These are phyloP conservation scores for Sclerospora graminicola DNA, from an alignment of 352 stramenopile species.

Conservation along the genomic window DNA sequence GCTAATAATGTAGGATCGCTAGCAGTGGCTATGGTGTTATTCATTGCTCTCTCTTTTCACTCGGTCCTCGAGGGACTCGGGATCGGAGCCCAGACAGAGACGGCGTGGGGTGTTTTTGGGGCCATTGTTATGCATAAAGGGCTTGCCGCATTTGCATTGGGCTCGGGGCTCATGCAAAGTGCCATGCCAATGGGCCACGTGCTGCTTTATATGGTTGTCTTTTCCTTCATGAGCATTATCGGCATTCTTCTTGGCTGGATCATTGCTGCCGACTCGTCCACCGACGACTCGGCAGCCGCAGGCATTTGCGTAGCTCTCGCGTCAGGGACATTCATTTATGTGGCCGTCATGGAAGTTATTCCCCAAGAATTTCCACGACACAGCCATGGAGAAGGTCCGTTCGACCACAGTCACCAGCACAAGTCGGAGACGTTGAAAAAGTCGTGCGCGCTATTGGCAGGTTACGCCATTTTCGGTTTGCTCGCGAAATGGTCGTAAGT, in stretches of 20 bases:
- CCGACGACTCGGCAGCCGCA: slow-evolving; percentile 37
- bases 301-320: slow-evolving; percentile 55
- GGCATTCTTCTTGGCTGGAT: slow-evolving; percentile 52
- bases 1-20: slow-evolving; percentile 19
- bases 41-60: slow-evolving; percentile 73
- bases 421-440: slow-evolving; percentile 24
- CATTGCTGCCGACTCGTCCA: slow-evolving; percentile 41
- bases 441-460: slow-evolving; percentile 39
- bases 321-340: slow-evolving; percentile 78
- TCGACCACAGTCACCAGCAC: slow-evolving; percentile 10
- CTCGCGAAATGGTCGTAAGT: slow-evolving; percentile 70
- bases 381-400: slow-evolving; percentile 10
- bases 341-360: slow-evolving; percentile 80
- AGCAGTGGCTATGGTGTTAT: slow-evolving; percentile 60
- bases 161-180: slow-evolving; percentile 58
- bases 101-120: slow-evolving; percentile 67
- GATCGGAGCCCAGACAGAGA: slow-evolving; percentile 56
- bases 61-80: slow-evolving; percentile 69
- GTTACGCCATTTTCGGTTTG: slow-evolving; percentile 66
- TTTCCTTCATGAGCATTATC: slow-evolving; percentile 51
- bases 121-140: slow-evolving; percentile 77
- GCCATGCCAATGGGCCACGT: slow-evolving; percentile 33
- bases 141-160: slow-evolving; percentile 59
- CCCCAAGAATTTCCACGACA: slow-evolving; percentile 67
- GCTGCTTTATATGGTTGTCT: slow-evolving; percentile 54